Percentiles rank a stretch among this genome's conserved stretches.
phyloP scores from a whole-genome alignment of 2,329 filamentous ascomycete genomes.

The Proliferodiscus dingleyae region DNA sequence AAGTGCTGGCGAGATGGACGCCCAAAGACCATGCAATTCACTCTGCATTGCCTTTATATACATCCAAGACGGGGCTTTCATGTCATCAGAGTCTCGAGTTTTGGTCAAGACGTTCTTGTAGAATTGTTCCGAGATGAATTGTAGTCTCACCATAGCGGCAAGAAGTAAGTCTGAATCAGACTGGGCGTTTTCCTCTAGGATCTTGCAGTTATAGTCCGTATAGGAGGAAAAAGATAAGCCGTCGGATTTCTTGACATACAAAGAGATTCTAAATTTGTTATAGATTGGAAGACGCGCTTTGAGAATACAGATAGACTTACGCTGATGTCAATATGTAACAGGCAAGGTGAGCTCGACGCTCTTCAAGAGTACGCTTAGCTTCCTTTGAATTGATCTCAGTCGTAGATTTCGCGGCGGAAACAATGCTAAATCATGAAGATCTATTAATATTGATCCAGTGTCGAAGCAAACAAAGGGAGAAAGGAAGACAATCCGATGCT shows the following conservation, averaged over 20 bases:
- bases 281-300: neutral
- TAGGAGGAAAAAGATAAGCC: conserved; percentile 17
- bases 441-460: too few species aligned
- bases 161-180: conserved; percentile 17
- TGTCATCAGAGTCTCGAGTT: conserved; percentile 2
- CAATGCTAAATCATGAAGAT: neutral
- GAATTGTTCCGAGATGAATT: conserved; percentile 14
- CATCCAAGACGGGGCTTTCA: conserved; percentile 18
- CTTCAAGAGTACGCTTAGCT: conserved; percentile 15
- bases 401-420: neutral
- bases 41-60: conserved; percentile 11
- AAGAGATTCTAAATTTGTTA: conserved; percentile 7
- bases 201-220: conserved; percentile 17
- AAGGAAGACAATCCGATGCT: too few species aligned
- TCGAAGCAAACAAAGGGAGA: too few species aligned
- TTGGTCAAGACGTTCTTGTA: conserved; percentile 11
- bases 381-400: conserved; percentile 10
- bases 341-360: conserved; percentile 17
- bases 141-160: conserved; percentile 15
- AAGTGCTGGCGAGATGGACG: conserved; percentile 11
- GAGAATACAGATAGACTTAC: conserved; percentile 6
- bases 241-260: conserved; percentile 17
- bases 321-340: conserved; percentile 17
- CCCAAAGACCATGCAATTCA: conserved; percentile 16
- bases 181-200: conserved; percentile 12